phyloP scores from a whole-genome alignment of 2,329 filamentous ascomycete species.

The Cordyceps farinosa region DNA sequence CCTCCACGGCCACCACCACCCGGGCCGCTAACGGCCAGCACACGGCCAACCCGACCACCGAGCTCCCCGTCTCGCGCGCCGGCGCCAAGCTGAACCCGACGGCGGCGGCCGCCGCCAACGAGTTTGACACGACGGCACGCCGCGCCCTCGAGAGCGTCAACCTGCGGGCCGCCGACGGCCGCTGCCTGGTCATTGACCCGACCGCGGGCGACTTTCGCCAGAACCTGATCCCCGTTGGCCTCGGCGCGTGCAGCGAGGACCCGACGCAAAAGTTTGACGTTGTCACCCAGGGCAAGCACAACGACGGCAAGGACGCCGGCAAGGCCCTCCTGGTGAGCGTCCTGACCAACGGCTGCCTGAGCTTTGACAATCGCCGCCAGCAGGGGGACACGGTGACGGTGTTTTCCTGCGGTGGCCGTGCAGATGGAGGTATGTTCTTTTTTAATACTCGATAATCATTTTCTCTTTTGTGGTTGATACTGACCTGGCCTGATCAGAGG shows the following conservation, averaged over 20 bases:
- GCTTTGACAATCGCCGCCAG: conserved; percentile 43
- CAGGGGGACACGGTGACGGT: conserved; percentile 45
- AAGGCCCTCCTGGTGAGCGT: conserved; percentile 46
- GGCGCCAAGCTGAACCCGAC: conserved; percentile 47
- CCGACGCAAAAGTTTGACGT: conserved; percentile 50
- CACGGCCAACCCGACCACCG: conserved; percentile 38
- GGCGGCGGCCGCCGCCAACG: conserved; percentile 47
- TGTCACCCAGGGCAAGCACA: conserved; percentile 47
- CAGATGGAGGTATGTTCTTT: conserved; percentile 40
- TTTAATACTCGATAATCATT: background rate
- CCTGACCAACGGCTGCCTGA: conserved; percentile 50
- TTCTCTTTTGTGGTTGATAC: background rate
- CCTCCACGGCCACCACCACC: conserved; percentile 6
- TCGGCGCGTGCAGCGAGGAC: conserved; percentile 43
- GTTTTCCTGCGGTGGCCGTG: conserved; percentile 51
- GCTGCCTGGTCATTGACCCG: conserved; percentile 50
- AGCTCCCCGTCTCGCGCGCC: conserved; percentile 48
- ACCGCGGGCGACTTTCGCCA: conserved; percentile 52
- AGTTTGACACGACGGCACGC: conserved; percentile 44
- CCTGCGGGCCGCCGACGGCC: conserved; percentile 46
- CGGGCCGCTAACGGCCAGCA: conserved; percentile 8
- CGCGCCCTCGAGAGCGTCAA: conserved; percentile 43
- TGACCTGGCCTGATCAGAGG: conserved; percentile 29
- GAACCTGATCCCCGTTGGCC: conserved; percentile 48
- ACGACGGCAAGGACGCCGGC: conserved; percentile 36